Evolutionary conservation across 768 basidiomycete species (phyloP).

Genomic region (Tulasnella sp.): DNA sequence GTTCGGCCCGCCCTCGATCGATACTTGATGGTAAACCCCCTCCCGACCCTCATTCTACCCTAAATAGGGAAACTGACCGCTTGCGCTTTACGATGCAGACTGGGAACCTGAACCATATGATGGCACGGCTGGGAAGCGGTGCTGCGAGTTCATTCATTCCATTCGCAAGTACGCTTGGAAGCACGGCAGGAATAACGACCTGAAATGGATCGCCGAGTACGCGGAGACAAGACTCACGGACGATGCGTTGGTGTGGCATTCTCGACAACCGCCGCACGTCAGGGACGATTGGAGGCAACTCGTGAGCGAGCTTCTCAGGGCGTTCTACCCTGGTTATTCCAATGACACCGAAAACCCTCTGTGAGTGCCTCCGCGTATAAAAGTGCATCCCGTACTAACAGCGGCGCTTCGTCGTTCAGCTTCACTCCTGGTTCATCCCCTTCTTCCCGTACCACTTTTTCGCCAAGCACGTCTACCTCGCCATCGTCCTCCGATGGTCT

Average conservation of each 20-base stretch:
- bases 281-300: background rate
- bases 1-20: background rate
- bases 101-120: background rate
- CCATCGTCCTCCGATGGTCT: background rate
- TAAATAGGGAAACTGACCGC: background rate
- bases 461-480: background rate
- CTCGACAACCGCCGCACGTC: background rate
- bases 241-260: background rate
- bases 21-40: background rate
- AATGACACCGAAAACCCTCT: background rate
- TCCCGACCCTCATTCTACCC: background rate
- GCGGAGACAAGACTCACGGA: background rate
- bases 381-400: background rate
- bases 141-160: background rate
- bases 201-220: background rate
- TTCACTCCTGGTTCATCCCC: background rate
- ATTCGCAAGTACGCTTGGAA: background rate
- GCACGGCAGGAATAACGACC: background rate
- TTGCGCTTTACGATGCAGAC: background rate
- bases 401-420: background rate
- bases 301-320: background rate
- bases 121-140: background rate
- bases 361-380: background rate
- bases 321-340: background rate
- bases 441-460: background rate